Evolutionary conservation across 768 basidiomycete genomes (phyloP), one percentile per base, ranked within the genome.

Genomic region (Tylopilus sp.): DNA sequence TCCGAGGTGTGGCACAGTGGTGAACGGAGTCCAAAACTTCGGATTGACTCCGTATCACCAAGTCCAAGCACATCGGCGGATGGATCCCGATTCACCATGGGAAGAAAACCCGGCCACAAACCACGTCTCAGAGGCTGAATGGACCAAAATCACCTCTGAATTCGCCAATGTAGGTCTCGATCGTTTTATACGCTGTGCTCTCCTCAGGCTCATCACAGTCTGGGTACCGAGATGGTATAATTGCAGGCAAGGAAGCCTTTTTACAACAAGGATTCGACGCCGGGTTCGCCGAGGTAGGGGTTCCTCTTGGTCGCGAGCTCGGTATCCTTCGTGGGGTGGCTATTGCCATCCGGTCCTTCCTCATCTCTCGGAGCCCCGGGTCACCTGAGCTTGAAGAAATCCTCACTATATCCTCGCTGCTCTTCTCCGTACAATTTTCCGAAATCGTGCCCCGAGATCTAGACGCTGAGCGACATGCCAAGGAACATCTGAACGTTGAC

Each of bases 171-270:
- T 88, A 68, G 43, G 76, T 51, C 10, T 7, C 31, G 6, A 13
- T 48, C 40, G 6, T 20, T 8, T 44, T 22, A 18, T 31, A 39
- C 50, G 3, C 28, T 21, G 31, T 25, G 57, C 47, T 53, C 38
- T 28, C 42, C 15, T 36, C 10, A 31, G 4, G 28, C 28, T 31
- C 9, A 31, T 47, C 42, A 9, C 42, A 97, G 95, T 83, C 83
- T 17, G 95, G 95, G 2, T 98, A 98, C 63, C 83, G 95, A n/a
- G 95, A 98, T 71, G 95, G 95, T 6, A 95, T 98, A 60, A 88
- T 85, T 0, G 83, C 86, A 4, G 95, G 95, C 3, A 98, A 98
- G 67, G 88, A 95, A 65, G 75, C 79, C 0, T 85, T 84, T 3
- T 76, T 98, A 2, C 95, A 99, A 62, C 75, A 83, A 56, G 95